Evolutionary conservation across 495 filamentous ascomycete genomes (phyloP).

Genomic region (Chaetomium tenue): DNA sequence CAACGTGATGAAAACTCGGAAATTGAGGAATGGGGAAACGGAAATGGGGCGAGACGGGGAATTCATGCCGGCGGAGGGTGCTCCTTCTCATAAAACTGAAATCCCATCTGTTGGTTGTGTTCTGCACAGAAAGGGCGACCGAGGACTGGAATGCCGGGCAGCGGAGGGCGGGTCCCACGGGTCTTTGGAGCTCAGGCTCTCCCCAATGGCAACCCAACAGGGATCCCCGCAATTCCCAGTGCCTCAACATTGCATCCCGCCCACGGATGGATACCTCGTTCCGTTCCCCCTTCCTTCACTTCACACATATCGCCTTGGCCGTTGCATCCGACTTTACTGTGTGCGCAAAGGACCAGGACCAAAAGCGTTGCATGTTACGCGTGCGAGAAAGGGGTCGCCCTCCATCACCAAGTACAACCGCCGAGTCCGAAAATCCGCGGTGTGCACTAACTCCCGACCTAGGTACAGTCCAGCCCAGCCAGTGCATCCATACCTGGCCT

Average conservation of each 20-base stretch:
- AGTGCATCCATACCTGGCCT: not conserved
- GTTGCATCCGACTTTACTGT: not conserved
- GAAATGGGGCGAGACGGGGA: not conserved
- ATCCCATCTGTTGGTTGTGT: not conserved
- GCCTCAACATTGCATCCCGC: slow-evolving; percentile 6
- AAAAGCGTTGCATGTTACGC: not conserved
- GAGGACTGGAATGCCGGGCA: not conserved
- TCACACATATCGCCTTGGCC: not conserved
- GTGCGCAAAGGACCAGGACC: not conserved
- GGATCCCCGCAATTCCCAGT: slow-evolving; percentile 3
- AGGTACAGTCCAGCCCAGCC: not conserved
- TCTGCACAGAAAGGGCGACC: not conserved
- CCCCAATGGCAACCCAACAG: not conserved
- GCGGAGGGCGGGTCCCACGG: not conserved
- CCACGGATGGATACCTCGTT: not conserved
- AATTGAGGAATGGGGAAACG: not conserved
- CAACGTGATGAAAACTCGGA: not conserved
- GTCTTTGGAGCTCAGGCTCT: not conserved
- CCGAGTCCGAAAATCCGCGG: not conserved
- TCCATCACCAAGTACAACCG: not conserved
- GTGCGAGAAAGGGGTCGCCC: not conserved
- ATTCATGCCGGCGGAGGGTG: not conserved
- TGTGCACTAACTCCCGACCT: not conserved
- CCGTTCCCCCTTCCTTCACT: not conserved
- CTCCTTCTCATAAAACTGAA: not conserved